A percentile compares a stretch with the other conserved stretches of the same genome.
phyloP scores from a whole-genome alignment of 371 early-diverging fungal genomes.

The Conidiobolus incongruus region DNA sequence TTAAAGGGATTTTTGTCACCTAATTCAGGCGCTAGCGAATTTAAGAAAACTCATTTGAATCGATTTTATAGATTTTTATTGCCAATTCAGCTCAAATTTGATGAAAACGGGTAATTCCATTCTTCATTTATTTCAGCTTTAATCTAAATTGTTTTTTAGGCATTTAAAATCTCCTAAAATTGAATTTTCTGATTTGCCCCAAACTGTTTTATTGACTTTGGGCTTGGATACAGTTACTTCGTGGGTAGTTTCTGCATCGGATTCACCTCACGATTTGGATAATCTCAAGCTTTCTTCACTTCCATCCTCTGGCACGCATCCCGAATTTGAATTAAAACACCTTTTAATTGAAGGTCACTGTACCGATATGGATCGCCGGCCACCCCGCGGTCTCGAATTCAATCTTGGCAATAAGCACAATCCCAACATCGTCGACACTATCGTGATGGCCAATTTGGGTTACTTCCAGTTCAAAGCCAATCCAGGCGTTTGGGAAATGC shows the following conservation, averaged over 20 bases:
- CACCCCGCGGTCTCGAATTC: constrained; percentile 80
- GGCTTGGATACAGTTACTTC: constrained; percentile 61
- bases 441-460: constrained; percentile 91
- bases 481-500: constrained; percentile 69
- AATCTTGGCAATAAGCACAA: constrained; percentile 37
- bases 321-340: constrained; percentile 54
- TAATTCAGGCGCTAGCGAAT: background rate
- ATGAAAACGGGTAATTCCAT: constrained; percentile 17
- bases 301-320: constrained; percentile 32
- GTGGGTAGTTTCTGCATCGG: constrained; percentile 71
- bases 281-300: constrained; percentile 48
- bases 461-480: constrained; percentile 83
- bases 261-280: constrained; percentile 73
- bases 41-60: constrained; percentile 43
- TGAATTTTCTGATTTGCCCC: constrained; percentile 49
- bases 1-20: constrained; percentile 19
- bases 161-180: constrained; percentile 18
- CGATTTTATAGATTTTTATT: constrained; percentile 81
- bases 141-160: too few relatives aligned
- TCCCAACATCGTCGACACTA: constrained; percentile 49
- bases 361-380: constrained; percentile 30
- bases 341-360: constrained; percentile 80
- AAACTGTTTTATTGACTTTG: constrained; percentile 53
- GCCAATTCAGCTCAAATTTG: constrained; percentile 30
- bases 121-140: too few relatives aligned